Evolutionary conservation across 345 rosid genomes (phyloP).

Genomic region (Heritiera fomes): DNA sequence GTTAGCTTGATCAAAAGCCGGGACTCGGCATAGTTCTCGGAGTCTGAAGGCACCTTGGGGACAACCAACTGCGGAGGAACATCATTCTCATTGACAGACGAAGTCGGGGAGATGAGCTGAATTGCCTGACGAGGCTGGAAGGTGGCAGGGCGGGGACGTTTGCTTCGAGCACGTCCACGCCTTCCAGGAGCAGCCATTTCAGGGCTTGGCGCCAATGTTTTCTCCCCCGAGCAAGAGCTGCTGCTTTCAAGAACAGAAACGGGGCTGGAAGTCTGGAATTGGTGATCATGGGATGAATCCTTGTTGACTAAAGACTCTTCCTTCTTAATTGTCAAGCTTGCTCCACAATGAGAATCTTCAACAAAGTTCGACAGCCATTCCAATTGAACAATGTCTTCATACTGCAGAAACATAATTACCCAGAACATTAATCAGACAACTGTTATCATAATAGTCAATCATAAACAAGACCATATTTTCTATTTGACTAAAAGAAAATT

Average conservation of each 20-base stretch:
- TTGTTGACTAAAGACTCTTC: constrained; percentile 38
- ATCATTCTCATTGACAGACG: constrained; percentile 36
- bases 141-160: constrained; percentile 83
- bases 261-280: constrained; percentile 75
- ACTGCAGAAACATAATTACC: constrained; percentile 46
- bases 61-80: constrained; percentile 16
- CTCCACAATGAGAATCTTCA: constrained; percentile 83
- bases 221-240: constrained; percentile 68
- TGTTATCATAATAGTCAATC: neutral
- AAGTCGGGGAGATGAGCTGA: constrained; percentile 49
- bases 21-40: constrained; percentile 60
- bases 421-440: neutral
- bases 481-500: too few species aligned
- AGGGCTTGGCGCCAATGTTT: constrained; percentile 41
- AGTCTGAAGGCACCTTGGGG: constrained; percentile 45
- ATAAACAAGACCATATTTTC: neutral
- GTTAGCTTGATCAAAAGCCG: constrained; percentile 68
- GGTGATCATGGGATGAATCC: constrained; percentile 40
- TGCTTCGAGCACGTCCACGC: constrained; percentile 86
- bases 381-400: constrained; percentile 87
- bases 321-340: constrained; percentile 57
- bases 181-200: constrained; percentile 43
- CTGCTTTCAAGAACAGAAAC: constrained; percentile 93
- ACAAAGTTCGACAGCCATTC: constrained; percentile 74
- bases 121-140: constrained; percentile 54